These are phyloP conservation scores for sunflower (Helianthus annuus) DNA, from an alignment of 129 eudicot genomes.

Conservation along the genomic window DNA sequence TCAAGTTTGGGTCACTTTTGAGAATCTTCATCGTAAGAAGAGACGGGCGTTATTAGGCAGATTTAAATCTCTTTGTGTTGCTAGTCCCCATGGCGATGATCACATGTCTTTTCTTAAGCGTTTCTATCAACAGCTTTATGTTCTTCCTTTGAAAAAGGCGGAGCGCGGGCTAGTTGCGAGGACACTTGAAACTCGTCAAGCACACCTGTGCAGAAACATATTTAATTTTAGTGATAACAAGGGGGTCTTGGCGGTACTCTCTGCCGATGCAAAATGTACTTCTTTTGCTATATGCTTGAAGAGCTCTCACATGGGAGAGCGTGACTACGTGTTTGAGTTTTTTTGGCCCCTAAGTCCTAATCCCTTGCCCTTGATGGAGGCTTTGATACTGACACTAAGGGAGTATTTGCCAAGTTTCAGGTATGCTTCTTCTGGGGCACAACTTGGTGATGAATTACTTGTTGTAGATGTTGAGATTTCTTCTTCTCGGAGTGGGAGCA, in stretches of 20 bases:
- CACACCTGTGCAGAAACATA: slow-evolving; percentile 7
- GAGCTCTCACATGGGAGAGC: not conserved
- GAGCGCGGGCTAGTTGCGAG: slow-evolving; percentile 2
- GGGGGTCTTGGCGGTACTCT: not conserved
- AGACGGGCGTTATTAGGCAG: too few relatives aligned
- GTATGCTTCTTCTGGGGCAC: slow-evolving; percentile 3
- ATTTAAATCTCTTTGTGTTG: too few relatives aligned
- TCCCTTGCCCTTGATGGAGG: not conserved
- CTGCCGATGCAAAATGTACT: not conserved
- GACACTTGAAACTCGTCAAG: slow-evolving; percentile 3
- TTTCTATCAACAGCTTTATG: too few relatives aligned
- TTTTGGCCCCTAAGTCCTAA: not conserved
- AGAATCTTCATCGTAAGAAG: too few relatives aligned
- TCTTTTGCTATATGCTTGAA: slow-evolving; percentile 12
- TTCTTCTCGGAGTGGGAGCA: not conserved
- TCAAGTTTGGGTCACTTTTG: too few relatives aligned
- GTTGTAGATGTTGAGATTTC: not conserved
- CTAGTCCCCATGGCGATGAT: too few relatives aligned
- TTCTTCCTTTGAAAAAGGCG: not conserved
- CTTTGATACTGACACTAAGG: not conserved
- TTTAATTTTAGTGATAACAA: not conserved
- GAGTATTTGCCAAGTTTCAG: slow-evolving; percentile 13
- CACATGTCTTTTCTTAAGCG: too few relatives aligned
- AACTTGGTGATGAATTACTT: slow-evolving; percentile 17
- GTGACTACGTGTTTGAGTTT: slow-evolving; percentile 14